A percentile compares a stretch with the other conserved stretches of the same genome.
Conservation (phyloP, 2,329 filamentous ascomycete species). For the Aciculosporium take region DNA sequence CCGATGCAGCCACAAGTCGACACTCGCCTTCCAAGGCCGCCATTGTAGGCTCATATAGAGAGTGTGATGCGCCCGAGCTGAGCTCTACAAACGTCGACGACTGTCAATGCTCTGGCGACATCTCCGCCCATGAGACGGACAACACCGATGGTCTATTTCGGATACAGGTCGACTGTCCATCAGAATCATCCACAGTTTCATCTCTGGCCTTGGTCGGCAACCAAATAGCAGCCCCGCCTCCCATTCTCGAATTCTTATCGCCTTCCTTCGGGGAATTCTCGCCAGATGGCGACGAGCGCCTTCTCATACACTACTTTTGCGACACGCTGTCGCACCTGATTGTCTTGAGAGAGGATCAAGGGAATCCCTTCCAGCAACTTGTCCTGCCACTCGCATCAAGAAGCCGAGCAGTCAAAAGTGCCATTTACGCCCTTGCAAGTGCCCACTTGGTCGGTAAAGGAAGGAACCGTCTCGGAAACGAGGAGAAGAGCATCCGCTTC, state of each 20-base stretch:
- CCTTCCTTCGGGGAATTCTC: constrained; percentile 45
- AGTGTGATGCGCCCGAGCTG: constrained; percentile 8
- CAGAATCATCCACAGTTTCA: constrained; percentile 10
- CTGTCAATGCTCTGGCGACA: constrained; percentile 9
- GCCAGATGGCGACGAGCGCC: constrained; percentile 36
- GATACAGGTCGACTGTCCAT: neutral
- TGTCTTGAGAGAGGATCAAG: constrained; percentile 47
- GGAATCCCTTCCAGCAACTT: constrained; percentile 49
- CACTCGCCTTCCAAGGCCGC: constrained; percentile 4
- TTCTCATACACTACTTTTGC: constrained; percentile 47
- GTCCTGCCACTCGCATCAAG: constrained; percentile 44
- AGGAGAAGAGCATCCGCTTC: constrained; percentile 43
- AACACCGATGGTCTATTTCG: neutral
- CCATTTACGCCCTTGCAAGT: constrained; percentile 69
- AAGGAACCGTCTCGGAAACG: constrained; percentile 24
- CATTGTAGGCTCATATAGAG: constrained; percentile 9
- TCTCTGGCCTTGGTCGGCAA: constrained; percentile 16
- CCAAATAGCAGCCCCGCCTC: constrained; percentile 11
- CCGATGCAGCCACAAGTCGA: neutral
- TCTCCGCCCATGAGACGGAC: constrained; percentile 1
- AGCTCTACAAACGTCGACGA: neutral
- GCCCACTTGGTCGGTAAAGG: constrained; percentile 65
- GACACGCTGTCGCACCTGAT: constrained; percentile 51
- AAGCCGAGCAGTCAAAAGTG: constrained; percentile 55
- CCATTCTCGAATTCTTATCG: constrained; percentile 34